A percentile compares a stretch with the other conserved stretches of the same genome.
phyloP scores from a whole-genome alignment of 2,329 filamentous ascomycete genomes.

The Fusarium sp. region DNA sequence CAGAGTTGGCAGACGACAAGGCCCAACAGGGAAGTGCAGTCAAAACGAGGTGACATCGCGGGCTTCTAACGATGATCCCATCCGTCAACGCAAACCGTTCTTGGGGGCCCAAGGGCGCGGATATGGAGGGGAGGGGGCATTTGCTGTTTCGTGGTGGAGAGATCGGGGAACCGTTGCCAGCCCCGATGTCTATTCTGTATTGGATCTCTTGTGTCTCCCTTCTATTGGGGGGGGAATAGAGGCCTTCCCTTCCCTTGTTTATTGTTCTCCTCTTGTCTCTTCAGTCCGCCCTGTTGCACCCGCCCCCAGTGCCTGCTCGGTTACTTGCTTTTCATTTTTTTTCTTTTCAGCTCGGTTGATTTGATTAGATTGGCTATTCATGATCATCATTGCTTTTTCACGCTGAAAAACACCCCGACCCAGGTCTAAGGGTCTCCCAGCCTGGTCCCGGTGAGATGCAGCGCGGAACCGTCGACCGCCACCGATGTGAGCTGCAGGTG shows the following conservation, averaged over 20 bases:
- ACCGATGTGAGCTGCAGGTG: conserved; percentile 14
- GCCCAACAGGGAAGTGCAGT: conserved; percentile 28
- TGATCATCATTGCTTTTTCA: neutral
- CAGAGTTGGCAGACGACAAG: conserved; percentile 27
- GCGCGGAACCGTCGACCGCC: conserved; percentile 16
- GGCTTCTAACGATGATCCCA: conserved; percentile 22
- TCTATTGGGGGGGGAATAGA: neutral
- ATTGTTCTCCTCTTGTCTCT: neutral
- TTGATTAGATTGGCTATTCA: conserved; percentile 2
- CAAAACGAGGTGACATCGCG: conserved; percentile 30
- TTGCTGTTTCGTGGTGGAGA: conserved; percentile 25
- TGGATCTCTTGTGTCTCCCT: neutral
- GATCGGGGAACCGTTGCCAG: conserved; percentile 30
- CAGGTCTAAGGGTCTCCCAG: neutral
- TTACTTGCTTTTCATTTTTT: neutral
- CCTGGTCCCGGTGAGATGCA: conserved; percentile 5
- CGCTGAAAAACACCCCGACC: neutral
- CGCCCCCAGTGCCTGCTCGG: neutral
- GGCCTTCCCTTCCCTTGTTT: conserved; percentile 1
- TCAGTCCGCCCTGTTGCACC: neutral
- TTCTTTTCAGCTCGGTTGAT: conserved; percentile 1
- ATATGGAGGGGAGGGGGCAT: conserved; percentile 11
- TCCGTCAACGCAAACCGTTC: conserved; percentile 31
- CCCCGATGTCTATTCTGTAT: conserved; percentile 8
- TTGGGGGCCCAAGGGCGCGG: conserved; percentile 22